Percentiles rank a stretch among this genome's conserved stretches.
Evolutionary conservation across 1,139 yeast species (phyloP).

Genomic region (Candida sanyaensis): DNA sequence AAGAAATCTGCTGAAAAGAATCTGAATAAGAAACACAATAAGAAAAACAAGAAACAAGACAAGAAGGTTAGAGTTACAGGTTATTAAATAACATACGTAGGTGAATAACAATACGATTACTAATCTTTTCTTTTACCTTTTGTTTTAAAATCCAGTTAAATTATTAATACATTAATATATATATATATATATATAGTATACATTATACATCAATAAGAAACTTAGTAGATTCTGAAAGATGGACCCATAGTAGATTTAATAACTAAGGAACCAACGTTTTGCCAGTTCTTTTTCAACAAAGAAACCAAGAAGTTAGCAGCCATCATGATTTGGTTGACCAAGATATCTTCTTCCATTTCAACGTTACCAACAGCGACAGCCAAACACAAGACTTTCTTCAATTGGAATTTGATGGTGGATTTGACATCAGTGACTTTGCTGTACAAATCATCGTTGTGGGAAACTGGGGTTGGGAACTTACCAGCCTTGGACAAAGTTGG

Average conservation of each 20-base stretch:
- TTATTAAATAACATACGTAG: slow-evolving; percentile 21
- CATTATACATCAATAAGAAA: slow-evolving; percentile 12
- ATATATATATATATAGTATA: slow-evolving; percentile 5
- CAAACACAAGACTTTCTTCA: slow-evolving; percentile 91
- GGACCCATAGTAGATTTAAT: slow-evolving; percentile 99
- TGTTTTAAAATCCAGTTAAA: background rate
- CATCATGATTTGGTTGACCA: slow-evolving; percentile 98
- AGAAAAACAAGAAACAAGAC: slow-evolving; percentile 72
- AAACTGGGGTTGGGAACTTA: slow-evolving; percentile 99
- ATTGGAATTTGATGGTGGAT: slow-evolving; percentile 99
- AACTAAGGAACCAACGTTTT: slow-evolving; percentile 99
- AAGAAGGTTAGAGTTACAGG: slow-evolving; percentile 47
- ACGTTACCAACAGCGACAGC: slow-evolving; percentile 99
- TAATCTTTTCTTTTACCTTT: background rate
- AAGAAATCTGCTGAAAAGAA: slow-evolving; percentile 34
- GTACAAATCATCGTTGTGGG: slow-evolving; percentile 98
- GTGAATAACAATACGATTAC: background rate
- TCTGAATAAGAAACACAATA: slow-evolving; percentile 70
- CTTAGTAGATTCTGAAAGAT: slow-evolving; percentile 98
- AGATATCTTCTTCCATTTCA: slow-evolving; percentile 94
- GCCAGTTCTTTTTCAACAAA: slow-evolving; percentile 99
- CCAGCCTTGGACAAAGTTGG: slow-evolving; percentile 99
- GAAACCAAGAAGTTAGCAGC: slow-evolving; percentile 99
- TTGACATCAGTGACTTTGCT: slow-evolving; percentile 95
- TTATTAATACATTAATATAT: slow-evolving; percentile 4